phyloP scores from a whole-genome alignment of 495 filamentous ascomycete species.

The Aspergillus ellipticus region DNA sequence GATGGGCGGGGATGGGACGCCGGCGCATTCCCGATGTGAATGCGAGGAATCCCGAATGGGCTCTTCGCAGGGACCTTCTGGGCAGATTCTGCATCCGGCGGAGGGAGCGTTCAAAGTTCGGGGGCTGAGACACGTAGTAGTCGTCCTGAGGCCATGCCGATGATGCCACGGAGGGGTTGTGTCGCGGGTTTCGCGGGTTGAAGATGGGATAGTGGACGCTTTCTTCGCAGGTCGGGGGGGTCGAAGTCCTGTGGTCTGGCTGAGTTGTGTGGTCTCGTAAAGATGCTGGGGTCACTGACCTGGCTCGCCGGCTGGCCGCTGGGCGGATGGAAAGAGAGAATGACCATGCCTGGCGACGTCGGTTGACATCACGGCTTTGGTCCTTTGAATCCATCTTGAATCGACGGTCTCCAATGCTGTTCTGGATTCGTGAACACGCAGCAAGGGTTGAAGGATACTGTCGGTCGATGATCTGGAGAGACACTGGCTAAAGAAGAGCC shows the following conservation, averaged over 20 bases:
- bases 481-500: not conserved
- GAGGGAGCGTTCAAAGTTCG: slow-evolving; percentile 14
- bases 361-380: slow-evolving; percentile 1
- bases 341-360: slow-evolving; percentile 14
- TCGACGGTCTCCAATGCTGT: not conserved
- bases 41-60: slow-evolving; percentile 30
- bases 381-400: slow-evolving; percentile 14
- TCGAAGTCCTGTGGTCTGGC: slow-evolving; percentile 7
- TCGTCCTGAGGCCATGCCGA: slow-evolving; percentile 10
- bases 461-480: not conserved
- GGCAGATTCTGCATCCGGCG: slow-evolving; percentile 29
- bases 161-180: slow-evolving; percentile 23
- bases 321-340: slow-evolving; percentile 20
- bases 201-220: slow-evolving; percentile 36
- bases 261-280: not conserved
- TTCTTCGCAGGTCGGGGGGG: slow-evolving; percentile 28
- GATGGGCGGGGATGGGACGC: slow-evolving; percentile 11
- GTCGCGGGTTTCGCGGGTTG: slow-evolving; percentile 32
- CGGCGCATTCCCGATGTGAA: slow-evolving; percentile 26
- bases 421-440: not conserved
- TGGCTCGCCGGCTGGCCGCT: slow-evolving; percentile 14
- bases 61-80: slow-evolving; percentile 29
- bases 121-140: slow-evolving; percentile 9
- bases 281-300: slow-evolving; percentile 13
- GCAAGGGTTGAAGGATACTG: not conserved